Base-by-base conservation (phyloP, 306 rosid species). In the Erythrophleum fordii region DNA sequence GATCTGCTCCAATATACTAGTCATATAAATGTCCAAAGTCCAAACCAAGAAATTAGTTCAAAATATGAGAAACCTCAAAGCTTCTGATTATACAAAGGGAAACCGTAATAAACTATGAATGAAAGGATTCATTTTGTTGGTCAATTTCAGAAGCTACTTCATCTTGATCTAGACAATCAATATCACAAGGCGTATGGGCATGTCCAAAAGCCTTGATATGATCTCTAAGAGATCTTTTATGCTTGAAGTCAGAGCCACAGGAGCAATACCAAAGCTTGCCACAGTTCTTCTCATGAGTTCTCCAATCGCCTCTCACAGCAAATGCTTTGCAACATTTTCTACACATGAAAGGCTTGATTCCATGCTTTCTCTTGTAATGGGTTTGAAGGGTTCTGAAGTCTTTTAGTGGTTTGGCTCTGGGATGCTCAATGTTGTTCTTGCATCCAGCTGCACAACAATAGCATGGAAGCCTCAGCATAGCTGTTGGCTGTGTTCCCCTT, bases 261-360 rank as follows among this genome's bases (percentile, higher is more conserved):
- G 92, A 86, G 84, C 98, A 94, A 84, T 94, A 91, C 98, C 98
- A 94, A 3, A 94, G 91, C 82, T 92, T 94, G 22, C 98, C 98
- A 78, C 98, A 94, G 20, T 94, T 94, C 90, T 94, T 94, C 90
- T 94, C 98, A 53, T 94, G 98, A 25, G 98, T 94, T 79, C 98
- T 90, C 98, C 98, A 94, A 61, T 94, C 98, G 18, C 98, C 98
- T 69, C 94, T 90, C 5, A 94, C 98, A 1, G 98, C 98, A 86
- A 94, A 94, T 20, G 97, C 93, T 51, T 94, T 94, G 86, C 97
- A 90, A 60, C 98, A 94, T 70, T 92, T 94, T 28, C 93, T 87
- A 11, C 98, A 94, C 88, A 88, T 87, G 85, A 94, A 94, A 5
- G 98, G 97, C 62, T 94, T 94, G 65, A 87, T 91, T 25, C 98